Conservation (phyloP, 495 filamentous ascomycete genomes). For the Daldinia concentrica region DNA sequence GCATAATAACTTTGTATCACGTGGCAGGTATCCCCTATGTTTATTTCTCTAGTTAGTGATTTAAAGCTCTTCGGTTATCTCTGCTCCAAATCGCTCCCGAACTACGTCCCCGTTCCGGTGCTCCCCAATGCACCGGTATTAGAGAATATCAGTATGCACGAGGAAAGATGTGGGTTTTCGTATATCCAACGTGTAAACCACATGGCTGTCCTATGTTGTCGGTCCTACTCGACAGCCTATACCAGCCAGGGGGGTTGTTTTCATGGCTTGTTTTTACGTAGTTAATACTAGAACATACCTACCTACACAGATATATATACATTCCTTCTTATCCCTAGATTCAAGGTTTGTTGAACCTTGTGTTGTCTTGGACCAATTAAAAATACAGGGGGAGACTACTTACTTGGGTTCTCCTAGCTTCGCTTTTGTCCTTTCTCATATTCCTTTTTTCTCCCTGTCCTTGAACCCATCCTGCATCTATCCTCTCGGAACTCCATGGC, state of each 20-base stretch:
- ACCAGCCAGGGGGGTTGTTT: background rate
- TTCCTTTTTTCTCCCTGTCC: slow-evolving; percentile 3
- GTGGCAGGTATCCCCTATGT: slow-evolving; percentile 13
- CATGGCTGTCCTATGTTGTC: background rate
- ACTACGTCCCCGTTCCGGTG: slow-evolving; percentile 21
- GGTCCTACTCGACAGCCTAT: background rate
- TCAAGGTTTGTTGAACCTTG: slow-evolving; percentile 4
- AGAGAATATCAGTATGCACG: background rate
- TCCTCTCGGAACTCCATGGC: slow-evolving; percentile 22
- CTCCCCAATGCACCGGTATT: slow-evolving; percentile 25
- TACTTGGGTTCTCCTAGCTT: slow-evolving; percentile 10
- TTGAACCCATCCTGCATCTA: background rate
- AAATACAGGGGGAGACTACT: background rate
- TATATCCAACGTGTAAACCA: background rate
- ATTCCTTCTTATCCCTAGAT: slow-evolving; percentile 9
- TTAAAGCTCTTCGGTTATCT: slow-evolving; percentile 26
- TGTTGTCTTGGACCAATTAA: slow-evolving; percentile 8
- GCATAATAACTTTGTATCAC: slow-evolving; percentile 14
- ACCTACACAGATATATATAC: background rate
- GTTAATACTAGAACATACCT: background rate
- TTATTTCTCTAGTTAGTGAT: background rate
- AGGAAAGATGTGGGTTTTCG: background rate
- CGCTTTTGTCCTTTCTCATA: background rate
- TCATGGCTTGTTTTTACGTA: background rate
- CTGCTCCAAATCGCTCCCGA: slow-evolving; percentile 25